Base-by-base conservation (phyloP, 2,329 filamentous ascomycete genomes). In the Arthroderma uncinatum region DNA sequence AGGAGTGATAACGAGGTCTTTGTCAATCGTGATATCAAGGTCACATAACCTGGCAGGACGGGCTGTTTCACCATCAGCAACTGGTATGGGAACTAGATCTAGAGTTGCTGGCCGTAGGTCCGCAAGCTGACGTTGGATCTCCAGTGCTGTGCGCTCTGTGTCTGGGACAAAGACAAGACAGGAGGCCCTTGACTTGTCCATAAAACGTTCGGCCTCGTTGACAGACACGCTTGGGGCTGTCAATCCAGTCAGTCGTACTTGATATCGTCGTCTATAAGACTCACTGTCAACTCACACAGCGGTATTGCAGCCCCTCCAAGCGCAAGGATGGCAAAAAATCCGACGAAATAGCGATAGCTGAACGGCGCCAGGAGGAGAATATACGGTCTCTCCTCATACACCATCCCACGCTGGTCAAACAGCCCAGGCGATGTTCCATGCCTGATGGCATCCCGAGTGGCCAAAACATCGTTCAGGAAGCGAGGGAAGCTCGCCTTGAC, bases 321-420 rank as follows among this genome's bases (percentile, higher is more conserved):
- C 7, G 76, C 75, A 34, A 76, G 65, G n/a, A 76, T 68, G 3
- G 75, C 72, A 28, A 78, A 66, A 60, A 77, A 74, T 3, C 71
- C 75, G n/a, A 78, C 73, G 2, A 73, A 68, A 61, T 73, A 78
- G 57, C 77, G 75, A 61, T 78, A 78, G 4, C 76, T 71, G 5
- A 74, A 74, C 2, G 73, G 67, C 9, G 74, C 75, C 33, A 78
- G 65, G 3, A 78, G 67, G 25, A 71, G 73, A 50, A 78, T 71
- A 60, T 62, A 64, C 28, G 50, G 50, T 4, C n/a, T 53, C 10
- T 53, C 23, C 28, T 53, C 50, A 16, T 28, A 37, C 14, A 53
- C 19, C 30, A 53, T 53, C 1, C 50, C 50, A 7, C 19, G 28
- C 28, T 34, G 19, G 19, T 53, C 50, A 37, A 53, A 21, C 25